A percentile compares a stretch with the other conserved stretches of the same genome.
Evolutionary conservation across 2,329 filamentous ascomycete species (phyloP).

Genomic region (Exophiala bonariae): DNA sequence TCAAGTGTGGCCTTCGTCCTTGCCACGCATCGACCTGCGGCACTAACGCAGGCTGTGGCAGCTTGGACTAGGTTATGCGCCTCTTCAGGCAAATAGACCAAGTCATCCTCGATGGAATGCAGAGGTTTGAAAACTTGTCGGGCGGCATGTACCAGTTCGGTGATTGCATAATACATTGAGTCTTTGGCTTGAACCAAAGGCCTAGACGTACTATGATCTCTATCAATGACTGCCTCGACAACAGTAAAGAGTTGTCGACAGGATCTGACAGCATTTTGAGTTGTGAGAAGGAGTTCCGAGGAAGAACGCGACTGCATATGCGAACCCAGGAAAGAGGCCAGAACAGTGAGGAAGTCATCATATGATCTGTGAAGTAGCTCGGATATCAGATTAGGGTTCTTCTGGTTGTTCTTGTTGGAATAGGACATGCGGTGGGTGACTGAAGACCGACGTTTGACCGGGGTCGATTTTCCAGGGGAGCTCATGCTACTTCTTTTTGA

Average conservation of each 20-base stretch:
- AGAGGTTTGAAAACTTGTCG: constrained; percentile 73
- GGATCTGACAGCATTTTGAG: constrained; percentile 78
- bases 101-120: constrained; percentile 68
- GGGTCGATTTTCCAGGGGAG: constrained; percentile 22
- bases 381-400: constrained; percentile 75
- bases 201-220: constrained; percentile 68
- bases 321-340: constrained; percentile 91
- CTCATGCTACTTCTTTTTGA: constrained; percentile 15
- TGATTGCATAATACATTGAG: constrained; percentile 76
- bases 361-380: constrained; percentile 77
- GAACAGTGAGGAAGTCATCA: constrained; percentile 83
- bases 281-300: constrained; percentile 76
- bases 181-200: constrained; percentile 68
- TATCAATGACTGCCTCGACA: constrained; percentile 77
- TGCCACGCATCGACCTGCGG: constrained; percentile 86
- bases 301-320: constrained; percentile 91
- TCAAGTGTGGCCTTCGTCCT: constrained; percentile 85
- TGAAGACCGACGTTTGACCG: constrained; percentile 50
- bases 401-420: constrained; percentile 62
- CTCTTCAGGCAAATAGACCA: constrained; percentile 77
- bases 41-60: constrained; percentile 83
- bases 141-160: constrained; percentile 77
- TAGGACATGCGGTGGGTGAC: constrained; percentile 75
- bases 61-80: constrained; percentile 73
- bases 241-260: constrained; percentile 77